These are phyloP conservation scores for Phytophthora sp. DNA, from an alignment of 352 stramenopile genomes.

Conservation along the genomic window DNA sequence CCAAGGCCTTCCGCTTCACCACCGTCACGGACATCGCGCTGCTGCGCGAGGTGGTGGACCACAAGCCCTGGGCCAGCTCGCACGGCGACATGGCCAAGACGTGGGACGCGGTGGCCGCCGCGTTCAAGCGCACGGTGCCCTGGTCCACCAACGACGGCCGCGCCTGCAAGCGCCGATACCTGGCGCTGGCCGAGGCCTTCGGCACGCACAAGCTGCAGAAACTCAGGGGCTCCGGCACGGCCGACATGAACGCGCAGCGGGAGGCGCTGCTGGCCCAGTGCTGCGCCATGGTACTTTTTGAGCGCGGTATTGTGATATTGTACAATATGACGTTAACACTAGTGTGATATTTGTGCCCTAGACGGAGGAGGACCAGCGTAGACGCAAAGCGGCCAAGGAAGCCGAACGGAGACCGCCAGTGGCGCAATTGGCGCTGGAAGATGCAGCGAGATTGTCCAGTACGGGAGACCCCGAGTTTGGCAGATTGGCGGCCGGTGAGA, in stretches of 20 bases:
- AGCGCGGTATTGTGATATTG: constrained; percentile 8
- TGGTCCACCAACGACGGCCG: constrained; percentile 29
- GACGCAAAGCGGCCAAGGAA: constrained; percentile 16
- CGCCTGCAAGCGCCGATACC: constrained; percentile 30
- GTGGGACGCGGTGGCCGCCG: constrained; percentile 20
- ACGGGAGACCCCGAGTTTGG: constrained; percentile 4
- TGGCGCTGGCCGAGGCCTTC: constrained; percentile 24
- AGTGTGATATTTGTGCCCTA: constrained; percentile 12
- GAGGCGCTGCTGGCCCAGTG: constrained; percentile 25
- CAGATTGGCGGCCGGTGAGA: background rate
- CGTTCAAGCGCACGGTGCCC: constrained; percentile 23
- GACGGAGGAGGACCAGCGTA: constrained; percentile 25
- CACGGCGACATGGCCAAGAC: constrained; percentile 32
- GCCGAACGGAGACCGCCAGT: constrained; percentile 5
- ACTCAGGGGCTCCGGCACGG: constrained; percentile 24
- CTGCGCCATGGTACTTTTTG: constrained; percentile 13
- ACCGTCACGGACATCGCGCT: constrained; percentile 32
- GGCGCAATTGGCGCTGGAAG: constrained; percentile 16
- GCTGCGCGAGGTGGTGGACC: constrained; percentile 25
- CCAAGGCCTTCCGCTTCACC: constrained; percentile 35
- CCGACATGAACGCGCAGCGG: constrained; percentile 25
- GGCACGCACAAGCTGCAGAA: constrained; percentile 22
- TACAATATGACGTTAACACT: constrained; percentile 12
- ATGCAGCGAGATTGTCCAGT: constrained; percentile 12
- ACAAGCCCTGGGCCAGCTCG: constrained; percentile 29